Evolutionary conservation across 2,329 filamentous ascomycete species (phyloP), one percentile per base, ranked within the genome.

Genomic region (Penicillium sp.): DNA sequence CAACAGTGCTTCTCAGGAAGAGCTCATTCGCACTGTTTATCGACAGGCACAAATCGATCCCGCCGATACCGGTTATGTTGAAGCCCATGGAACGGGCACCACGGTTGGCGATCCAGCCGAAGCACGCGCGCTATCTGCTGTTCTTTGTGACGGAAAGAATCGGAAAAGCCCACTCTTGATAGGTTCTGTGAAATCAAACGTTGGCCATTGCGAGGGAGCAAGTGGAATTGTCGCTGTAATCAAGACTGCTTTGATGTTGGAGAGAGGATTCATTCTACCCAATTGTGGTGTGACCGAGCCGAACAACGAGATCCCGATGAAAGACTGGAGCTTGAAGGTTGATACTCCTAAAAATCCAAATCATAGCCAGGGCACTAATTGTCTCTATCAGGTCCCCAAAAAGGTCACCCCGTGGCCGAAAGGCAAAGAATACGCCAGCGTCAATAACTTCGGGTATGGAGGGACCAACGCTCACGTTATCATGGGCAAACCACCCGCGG

Each of bases 41-140:
- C 56, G 67, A 15, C 64, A 70, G 13, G 78, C 78, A 17, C 72
- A 76, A 1, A 70, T 82, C 1, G 73, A 79, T 53, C 68, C 68
- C 1, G 45, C 62, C 0, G 38, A 59, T 4, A 68, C 68, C n/a
- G 65, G 66, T 0, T 82, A 76, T 62, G 76, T 82, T 6, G 78
- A 82, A 58, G 74, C 73, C 1, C 80, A 82, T 57, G 80, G 80
- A 19, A 82, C 81, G 0, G 80, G 80, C 4, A 78, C 76, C 0
- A 68, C 66, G 5, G 73, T 72, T 19, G 77, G 76, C 13, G 76
- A 77, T 58, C 75, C 73, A 0, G 56, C 71, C 0, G 77, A 78
- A 54, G 67, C 68, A 6, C 66, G 58, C 17, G 68, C 68, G 1
- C 24, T 70, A 15, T 62, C 69, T 17, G 65, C 67, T 8, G 67